Conservation (phyloP, 176 grass and related monocot genomes). For the Dendrocalamus sinicus region DNA sequence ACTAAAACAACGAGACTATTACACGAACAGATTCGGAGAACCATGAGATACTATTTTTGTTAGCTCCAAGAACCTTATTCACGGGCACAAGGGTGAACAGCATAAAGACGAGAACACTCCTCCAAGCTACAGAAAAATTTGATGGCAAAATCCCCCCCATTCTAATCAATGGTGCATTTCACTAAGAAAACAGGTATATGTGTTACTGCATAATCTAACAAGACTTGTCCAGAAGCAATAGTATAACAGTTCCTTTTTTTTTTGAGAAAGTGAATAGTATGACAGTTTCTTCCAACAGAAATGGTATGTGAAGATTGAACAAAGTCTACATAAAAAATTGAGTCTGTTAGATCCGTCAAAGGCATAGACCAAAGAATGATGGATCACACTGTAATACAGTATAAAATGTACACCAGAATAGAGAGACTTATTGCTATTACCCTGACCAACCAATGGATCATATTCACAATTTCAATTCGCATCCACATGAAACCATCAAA, state of each 20-base stretch:
- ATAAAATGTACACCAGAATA: constrained; percentile 43
- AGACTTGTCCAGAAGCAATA: neutral
- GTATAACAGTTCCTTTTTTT: neutral
- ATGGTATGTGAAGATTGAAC: constrained; percentile 18
- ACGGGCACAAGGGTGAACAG: neutral
- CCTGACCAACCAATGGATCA: constrained; percentile 38
- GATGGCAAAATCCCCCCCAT: neutral
- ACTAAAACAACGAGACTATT: neutral
- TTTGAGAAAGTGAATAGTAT: neutral
- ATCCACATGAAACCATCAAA: constrained; percentile 30
- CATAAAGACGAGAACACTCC: neutral
- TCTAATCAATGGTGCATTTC: neutral
- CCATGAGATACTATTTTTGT: neutral
- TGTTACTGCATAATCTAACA: constrained; percentile 29
- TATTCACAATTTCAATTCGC: constrained; percentile 45
- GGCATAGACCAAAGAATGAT: constrained; percentile 43
- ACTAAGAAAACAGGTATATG: neutral
- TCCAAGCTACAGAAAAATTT: neutral
- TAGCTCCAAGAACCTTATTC: constrained; percentile 2
- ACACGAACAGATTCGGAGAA: neutral
- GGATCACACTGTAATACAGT: neutral
- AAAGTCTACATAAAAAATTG: neutral
- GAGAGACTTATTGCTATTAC: neutral
- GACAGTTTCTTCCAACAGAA: neutral
- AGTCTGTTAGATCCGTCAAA: constrained; percentile 16